phyloP scores from a whole-genome alignment of 441 rosid species.

The Syzygium malaccense region DNA sequence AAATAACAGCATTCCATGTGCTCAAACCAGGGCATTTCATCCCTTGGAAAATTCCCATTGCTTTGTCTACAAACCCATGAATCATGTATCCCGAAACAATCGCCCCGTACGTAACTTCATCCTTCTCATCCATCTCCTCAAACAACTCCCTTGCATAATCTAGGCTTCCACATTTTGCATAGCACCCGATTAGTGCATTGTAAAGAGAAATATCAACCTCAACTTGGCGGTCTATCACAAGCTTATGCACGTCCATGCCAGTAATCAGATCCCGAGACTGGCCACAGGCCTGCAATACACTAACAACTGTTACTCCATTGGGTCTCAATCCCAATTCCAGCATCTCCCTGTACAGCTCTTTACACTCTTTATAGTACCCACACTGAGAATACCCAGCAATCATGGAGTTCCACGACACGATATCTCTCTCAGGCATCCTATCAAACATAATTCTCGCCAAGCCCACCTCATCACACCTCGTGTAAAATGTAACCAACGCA shows the following conservation, averaged over 20 bases:
- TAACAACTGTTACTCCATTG: conserved; percentile 46
- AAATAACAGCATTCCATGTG: conserved; percentile 72
- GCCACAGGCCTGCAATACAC: conserved; percentile 77
- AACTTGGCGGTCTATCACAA: conserved; percentile 31
- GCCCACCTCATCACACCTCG: conserved; percentile 34
- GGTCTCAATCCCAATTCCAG: conserved; percentile 38
- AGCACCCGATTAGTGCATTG: conserved; percentile 67
- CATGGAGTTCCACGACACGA: conserved; percentile 85
- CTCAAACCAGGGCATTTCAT: conserved; percentile 40
- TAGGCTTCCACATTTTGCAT: conserved; percentile 80
- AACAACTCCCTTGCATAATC: conserved; percentile 69
- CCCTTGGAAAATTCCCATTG: conserved; percentile 41
- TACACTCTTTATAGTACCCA: conserved; percentile 60
- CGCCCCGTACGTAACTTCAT: conserved; percentile 58
- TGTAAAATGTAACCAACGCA: conserved; percentile 57
- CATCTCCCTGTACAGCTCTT: conserved; percentile 53
- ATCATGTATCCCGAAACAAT: conserved; percentile 65
- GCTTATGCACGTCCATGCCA: conserved; percentile 65
- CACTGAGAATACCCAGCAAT: conserved; percentile 74
- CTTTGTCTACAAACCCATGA: conserved; percentile 64
- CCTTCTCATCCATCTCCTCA: conserved; percentile 60
- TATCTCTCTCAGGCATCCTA: conserved; percentile 51
- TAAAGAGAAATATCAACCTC: conserved; percentile 44
- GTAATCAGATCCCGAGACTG: conserved; percentile 63
- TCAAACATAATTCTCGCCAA: conserved; percentile 59